These are phyloP conservation scores for Rhizoclosmatium globosum DNA, from an alignment of 192 early-diverging fungal genomes.

Conservation along the genomic window DNA sequence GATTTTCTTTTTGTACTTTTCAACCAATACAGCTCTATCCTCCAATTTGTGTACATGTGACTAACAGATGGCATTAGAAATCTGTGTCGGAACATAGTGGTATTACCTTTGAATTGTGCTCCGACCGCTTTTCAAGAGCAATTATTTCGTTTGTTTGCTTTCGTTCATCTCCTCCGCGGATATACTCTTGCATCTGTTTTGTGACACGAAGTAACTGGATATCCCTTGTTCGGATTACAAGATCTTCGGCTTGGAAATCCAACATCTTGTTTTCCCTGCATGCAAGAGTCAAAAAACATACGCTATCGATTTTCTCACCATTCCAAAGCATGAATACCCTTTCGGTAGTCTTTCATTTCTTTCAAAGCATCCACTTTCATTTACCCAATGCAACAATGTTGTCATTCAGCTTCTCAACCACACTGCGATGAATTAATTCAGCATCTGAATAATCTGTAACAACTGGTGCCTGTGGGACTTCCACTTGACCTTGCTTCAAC, in stretches of 20 bases:
- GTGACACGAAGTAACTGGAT: constrained; percentile 70
- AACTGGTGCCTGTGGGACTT: constrained; percentile 66
- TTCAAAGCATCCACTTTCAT: constrained; percentile 65
- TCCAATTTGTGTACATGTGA: constrained; percentile 60
- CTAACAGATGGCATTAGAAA: constrained; percentile 1
- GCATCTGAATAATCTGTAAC: constrained; percentile 68
- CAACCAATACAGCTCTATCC: constrained; percentile 41
- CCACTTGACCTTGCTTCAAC: constrained; percentile 71
- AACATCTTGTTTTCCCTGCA: constrained; percentile 69
- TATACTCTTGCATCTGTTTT: constrained; percentile 71
- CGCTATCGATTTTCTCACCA: constrained; percentile 48
- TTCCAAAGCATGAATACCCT: constrained; percentile 69
- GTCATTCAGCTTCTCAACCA: constrained; percentile 64
- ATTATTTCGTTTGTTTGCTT: constrained; percentile 60
- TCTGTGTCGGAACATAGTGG: neutral
- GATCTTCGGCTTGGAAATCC: constrained; percentile 70
- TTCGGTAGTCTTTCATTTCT: constrained; percentile 71
- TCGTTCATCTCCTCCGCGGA: constrained; percentile 63
- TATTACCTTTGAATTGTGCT: constrained; percentile 56
- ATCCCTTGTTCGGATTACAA: constrained; percentile 59
- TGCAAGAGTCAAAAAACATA: constrained; percentile 24
- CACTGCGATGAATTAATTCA: constrained; percentile 57
- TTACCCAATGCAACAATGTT: constrained; percentile 57
- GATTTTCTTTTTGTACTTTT: constrained; percentile 49
- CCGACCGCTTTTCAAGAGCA: constrained; percentile 61